Evolutionary conservation across 169 alveolate species (phyloP), one percentile per base, ranked within the genome.

Genomic region (Plasmodium malariae): DNA sequence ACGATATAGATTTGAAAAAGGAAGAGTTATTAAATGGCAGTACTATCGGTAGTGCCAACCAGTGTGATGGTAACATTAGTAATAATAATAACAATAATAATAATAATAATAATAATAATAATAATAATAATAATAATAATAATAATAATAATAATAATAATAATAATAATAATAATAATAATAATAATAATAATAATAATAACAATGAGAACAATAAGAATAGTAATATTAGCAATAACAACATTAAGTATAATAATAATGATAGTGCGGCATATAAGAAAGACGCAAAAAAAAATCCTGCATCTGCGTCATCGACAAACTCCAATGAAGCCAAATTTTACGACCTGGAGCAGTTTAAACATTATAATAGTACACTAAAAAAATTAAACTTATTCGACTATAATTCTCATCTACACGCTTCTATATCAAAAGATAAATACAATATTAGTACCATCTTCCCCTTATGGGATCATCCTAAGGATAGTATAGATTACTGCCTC

Each of bases 401-500:
- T 68, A 86, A 86, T 48, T 69, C 87, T 0, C 86, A 86, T 70
- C 49, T 86, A 19, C 51, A 45, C 28, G 60, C 92, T 21, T 40
- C 71, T 26, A 88, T 88, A 26, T 72, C 93, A 17, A 88, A 73
- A 49, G 93, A 88, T 9, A 92, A 73, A 51, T 57, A 86, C 17
- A 76, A 85, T n/a, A 54, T 32, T 11, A 78, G 92, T 43, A 86
- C 80, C 5, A 89, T 92, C 4, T 96, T 94, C 85, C 98, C 98
- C 3, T 89, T 96, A 37, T 96, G 98, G 98, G 94, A 89, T 59
- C 73, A 92, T 3, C 93, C 96, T 17, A 89, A 95, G 51, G 91
- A 92, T 73, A 92, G 98, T 19, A 95, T 94, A 32, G 98, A 96
- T 87, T 96, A 95, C 88, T 96, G 97, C 71, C 71, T 96, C 43